Base-by-base conservation (phyloP, 139 green algal species). In the Penium margaritaceum region DNA sequence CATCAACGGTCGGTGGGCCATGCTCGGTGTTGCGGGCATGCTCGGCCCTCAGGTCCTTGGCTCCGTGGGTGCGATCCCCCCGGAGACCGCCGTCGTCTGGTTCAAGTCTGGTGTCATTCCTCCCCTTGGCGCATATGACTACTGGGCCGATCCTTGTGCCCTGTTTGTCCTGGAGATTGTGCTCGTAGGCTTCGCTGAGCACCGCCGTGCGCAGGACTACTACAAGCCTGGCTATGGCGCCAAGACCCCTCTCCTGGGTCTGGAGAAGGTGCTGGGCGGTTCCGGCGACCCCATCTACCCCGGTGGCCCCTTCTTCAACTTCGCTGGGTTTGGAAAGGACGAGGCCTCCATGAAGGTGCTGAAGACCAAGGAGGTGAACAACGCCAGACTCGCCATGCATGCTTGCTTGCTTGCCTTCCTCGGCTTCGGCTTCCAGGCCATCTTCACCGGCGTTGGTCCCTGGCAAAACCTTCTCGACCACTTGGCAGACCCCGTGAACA, bases 141-240 rank as follows among this genome's bases (percentile, higher is more conserved):
- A 93, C 88, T 96, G 92, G 91, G 83, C 84, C 37, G 90, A 96
- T 85, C 88, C 91, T 53, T 94, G 91, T 83, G 87, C 86, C 29
- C 86, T 99, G 32, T 99, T 99, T 89, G 94, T 86, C 77, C 83
- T 96, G 35, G 90, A 97, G 88, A 83, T 95, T 37, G 84, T 96
- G 35, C 57, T 87, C 33, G 94, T 99, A 81, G 85, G 95, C 81
- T 97, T 99, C 74, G 94, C 91, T 65, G 94, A 99, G 88, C 89
- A 77, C 70, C 55, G 58, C 19, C 58, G 70, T 24, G 55, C 39
- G n/a, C n/a, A n/a, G n/a, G n/a, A n/a, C n/a, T n/a, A n/a, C n/a
- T n/a, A n/a, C n/a, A n/a, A n/a, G n/a, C n/a, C n/a, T n/a, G n/a
- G n/a, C n/a, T n/a, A n/a, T n/a, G n/a, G n/a, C n/a, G n/a, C n/a